Evolutionary conservation across 2,329 filamentous ascomycete species (phyloP), one percentile per base, ranked within the genome.

Genomic region (Aspergillus aculeatus): DNA sequence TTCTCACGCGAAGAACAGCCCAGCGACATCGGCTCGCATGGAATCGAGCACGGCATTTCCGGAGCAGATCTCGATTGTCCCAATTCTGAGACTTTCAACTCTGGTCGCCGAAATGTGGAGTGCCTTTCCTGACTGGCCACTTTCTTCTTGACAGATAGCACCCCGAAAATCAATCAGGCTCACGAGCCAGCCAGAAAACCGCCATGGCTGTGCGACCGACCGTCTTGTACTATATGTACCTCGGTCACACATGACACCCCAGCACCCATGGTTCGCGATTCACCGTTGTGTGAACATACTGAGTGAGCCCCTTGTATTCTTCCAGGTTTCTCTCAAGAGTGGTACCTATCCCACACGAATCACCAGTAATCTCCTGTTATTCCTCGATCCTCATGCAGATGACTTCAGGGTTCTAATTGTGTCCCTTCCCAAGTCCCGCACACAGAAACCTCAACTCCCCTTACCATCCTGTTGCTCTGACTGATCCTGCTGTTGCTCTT

Each of bases 231-330:
- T 35, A 9, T 44, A 12, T 19, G 14, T 59, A 61, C 67, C 67
- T 69, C 67, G 67, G 67, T 69, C 63, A 64, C 67, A 69, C 66
- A 68, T 69, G 67, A 67, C 53, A 53, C 29, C 47, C 52, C 16
- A 21, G 24, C 47, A 57, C 23, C 48, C 44, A 41, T 32, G 56
- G 23, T 50, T 50, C 47, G 57, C 24, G n/a, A 44, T 7, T 19
- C 16, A 5, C 16, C 38, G 14, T 44, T 16, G 5, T 16, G 14
- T 44, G 14, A 29, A 9, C 7, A 29, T 10, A 29, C 26, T 9
- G 26, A 29, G 26, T 9, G 26, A 29, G 26, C 26, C 26, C 26
- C 26, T 29, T 29, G 9, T 29, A 29, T 29, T 9, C 32, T 35
- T 16, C 32, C 32, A 35, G 12, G 32, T 12, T 35, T 12, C 11